Evolutionary conservation across 139 green algal genomes (phyloP).

Genomic region (Coccomyxa sp.): DNA sequence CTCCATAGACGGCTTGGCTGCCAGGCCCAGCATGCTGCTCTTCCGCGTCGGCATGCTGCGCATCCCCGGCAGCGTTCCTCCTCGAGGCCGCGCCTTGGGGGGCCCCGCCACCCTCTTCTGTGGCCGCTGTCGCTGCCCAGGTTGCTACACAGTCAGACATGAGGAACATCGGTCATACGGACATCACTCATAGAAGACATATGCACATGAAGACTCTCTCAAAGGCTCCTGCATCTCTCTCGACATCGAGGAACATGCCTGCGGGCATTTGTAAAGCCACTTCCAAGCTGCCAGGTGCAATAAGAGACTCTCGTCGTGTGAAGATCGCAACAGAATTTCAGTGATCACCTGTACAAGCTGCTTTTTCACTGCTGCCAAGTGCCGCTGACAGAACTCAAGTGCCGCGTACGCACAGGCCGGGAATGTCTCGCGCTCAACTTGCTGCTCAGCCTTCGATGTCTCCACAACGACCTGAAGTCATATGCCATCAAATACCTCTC

Average conservation of each 20-base stretch:
- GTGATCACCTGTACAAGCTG: conserved; percentile 9
- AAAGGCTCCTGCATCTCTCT: too few relatives aligned
- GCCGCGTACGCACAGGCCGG: conserved; percentile 26
- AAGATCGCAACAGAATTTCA: neutral
- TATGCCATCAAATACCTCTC: neutral
- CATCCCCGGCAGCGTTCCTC: neutral
- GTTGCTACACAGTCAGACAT: neutral
- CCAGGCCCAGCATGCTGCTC: conserved; percentile 12
- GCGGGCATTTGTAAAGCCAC: too few relatives aligned
- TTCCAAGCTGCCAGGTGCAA: too few relatives aligned
- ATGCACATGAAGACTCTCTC: neutral
- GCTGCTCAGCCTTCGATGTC: neutral
- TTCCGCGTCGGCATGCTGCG: neutral
- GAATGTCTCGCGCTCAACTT: conserved; percentile 14
- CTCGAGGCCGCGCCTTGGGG: neutral
- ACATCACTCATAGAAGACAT: neutral
- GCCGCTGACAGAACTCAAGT: conserved; percentile 21
- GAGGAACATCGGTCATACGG: neutral
- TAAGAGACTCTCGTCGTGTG: neutral
- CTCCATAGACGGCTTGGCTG: neutral
- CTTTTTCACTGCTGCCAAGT: conserved; percentile 19
- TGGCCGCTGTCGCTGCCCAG: neutral
- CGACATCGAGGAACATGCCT: too few relatives aligned
- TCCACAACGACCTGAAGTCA: neutral
- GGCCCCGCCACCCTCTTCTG: neutral